Base-by-base conservation (phyloP, 192 early-diverging fungal genomes). In the Hyaloraphidium curvatum region DNA sequence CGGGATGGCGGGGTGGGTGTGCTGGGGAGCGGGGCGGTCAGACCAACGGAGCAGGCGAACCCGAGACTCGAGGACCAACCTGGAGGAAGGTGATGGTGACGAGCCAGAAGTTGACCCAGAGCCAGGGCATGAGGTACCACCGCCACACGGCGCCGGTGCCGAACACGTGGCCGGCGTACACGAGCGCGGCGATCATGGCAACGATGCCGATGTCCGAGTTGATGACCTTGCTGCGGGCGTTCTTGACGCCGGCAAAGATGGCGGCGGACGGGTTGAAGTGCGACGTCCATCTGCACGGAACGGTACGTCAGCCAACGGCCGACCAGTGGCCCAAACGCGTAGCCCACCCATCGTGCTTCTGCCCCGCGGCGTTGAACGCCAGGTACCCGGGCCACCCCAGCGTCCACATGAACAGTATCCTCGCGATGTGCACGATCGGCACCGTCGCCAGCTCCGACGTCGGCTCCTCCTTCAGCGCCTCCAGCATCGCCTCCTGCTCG, bases 301-400 rank as follows among this genome's bases (percentile, higher is more conserved):
- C 7, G 43, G 19, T 25, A 9, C 14, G 23, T 21, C 23, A 48
- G 25, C 43, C 19, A 19, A 21, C 19, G 43, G 4, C 25, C 23
- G 17, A 11, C 43, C 11, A 11, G 23, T 48, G 9, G 7, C 7
- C 17, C 11, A 25, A 14, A 25, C 19, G 7, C 14, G 19, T 14
- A 14, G 25, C 43, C 11, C 25, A 48, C 43, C 43, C 17, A 9
- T 65, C 59, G 63, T 86, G 85, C 40, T 77, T 62, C 61, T 91
- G 91, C 4, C 87, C 86, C 0, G 84, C 80, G 4, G 66, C 72
- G 59, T 92, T 92, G 41, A 67, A 59, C 33, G 81, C 61, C 50
- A 96, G 70, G 62, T 96, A 96, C 33, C 78, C 55, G 23, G 86
- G 89, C 91, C 91, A 96, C 14, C 91, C 91, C 40, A 90, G 65